Evolutionary conservation across 73 alveolate species (phyloP).

Genomic region (Tetrahymena borealis): DNA sequence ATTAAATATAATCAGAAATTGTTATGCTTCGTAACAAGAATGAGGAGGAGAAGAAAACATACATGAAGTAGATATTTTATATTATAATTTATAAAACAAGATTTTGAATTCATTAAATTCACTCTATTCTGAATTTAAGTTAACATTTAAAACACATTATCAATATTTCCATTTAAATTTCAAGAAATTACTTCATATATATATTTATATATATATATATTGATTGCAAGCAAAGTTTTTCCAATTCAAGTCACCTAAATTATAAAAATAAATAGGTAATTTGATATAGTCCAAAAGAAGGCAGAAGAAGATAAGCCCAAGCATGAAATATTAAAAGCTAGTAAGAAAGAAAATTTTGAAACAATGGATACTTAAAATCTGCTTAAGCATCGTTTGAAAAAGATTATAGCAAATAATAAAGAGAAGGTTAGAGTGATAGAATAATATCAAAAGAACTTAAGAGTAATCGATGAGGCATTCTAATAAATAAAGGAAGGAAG

Average conservation of each 20-base stretch:
- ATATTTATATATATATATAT: no score
- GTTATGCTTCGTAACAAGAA: constrained; percentile 63
- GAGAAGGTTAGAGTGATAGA: constrained; percentile 71
- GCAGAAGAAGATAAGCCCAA: constrained; percentile 60
- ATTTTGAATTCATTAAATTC: constrained; percentile 56
- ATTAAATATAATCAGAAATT: constrained; percentile 55
- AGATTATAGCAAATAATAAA: constrained; percentile 56
- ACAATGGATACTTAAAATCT: constrained; percentile 50
- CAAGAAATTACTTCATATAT: no score
- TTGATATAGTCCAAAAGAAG: constrained; percentile 51
- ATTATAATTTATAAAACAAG: constrained; percentile 49
- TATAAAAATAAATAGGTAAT: constrained; percentile 34
- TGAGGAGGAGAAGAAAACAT: constrained; percentile 63
- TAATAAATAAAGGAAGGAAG: constrained; percentile 62
- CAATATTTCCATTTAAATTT: background rate
- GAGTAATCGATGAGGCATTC: constrained; percentile 78
- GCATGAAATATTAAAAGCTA: constrained; percentile 43
- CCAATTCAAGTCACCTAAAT: no score
- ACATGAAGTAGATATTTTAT: constrained; percentile 51
- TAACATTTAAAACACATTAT: constrained; percentile 36
- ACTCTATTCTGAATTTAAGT: no score
- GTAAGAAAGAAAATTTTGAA: constrained; percentile 55
- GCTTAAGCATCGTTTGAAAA: constrained; percentile 49
- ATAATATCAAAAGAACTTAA: constrained; percentile 65
- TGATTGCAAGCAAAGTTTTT: no score